Evolutionary conservation across 2,329 filamentous ascomycete species (phyloP).

Genomic region (Fusarium incarnatum): DNA sequence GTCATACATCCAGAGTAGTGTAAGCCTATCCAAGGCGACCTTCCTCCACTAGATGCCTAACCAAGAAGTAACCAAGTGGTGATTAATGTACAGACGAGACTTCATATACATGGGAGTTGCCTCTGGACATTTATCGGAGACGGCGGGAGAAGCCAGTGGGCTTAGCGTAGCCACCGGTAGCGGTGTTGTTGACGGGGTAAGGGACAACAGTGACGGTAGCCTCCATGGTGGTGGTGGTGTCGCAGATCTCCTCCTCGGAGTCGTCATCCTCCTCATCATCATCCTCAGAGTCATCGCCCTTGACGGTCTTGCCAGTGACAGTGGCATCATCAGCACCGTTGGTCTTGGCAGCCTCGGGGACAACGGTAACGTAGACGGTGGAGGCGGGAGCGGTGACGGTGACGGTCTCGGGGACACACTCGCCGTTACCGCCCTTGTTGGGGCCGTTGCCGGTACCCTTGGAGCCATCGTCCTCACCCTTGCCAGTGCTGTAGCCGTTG

Average conservation of each 20-base stretch:
- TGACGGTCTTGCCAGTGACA: constrained; percentile 34
- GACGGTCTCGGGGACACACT: constrained; percentile 45
- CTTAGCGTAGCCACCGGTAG: constrained; percentile 49
- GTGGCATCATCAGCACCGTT: constrained; percentile 35
- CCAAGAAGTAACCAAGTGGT: constrained; percentile 39
- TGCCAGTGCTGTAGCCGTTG: constrained; percentile 32
- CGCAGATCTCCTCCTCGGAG: constrained; percentile 36
- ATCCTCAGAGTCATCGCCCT: constrained; percentile 26
- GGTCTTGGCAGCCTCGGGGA: constrained; percentile 38
- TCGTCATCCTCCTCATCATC: constrained; percentile 37
- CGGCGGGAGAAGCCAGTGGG: constrained; percentile 54
- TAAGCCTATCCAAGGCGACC: constrained; percentile 30
- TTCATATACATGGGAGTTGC: constrained; percentile 31
- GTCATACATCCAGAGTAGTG: constrained; percentile 46
- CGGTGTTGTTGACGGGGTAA: constrained; percentile 56
- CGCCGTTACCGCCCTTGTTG: constrained; percentile 15
- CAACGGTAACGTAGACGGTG: constrained; percentile 54
- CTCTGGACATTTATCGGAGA: constrained; percentile 47
- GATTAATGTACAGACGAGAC: constrained; percentile 43
- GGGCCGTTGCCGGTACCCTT: constrained; percentile 25
- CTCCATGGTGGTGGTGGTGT: constrained; percentile 46
- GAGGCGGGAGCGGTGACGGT: constrained; percentile 50
- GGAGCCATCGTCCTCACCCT: constrained; percentile 24
- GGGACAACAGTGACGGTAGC: constrained; percentile 55
- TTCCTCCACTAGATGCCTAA: constrained; percentile 40